These are phyloP conservation scores for Umbelopsis vinacea DNA, from an alignment of 192 early-diverging fungal genomes.

Conservation along the genomic window DNA sequence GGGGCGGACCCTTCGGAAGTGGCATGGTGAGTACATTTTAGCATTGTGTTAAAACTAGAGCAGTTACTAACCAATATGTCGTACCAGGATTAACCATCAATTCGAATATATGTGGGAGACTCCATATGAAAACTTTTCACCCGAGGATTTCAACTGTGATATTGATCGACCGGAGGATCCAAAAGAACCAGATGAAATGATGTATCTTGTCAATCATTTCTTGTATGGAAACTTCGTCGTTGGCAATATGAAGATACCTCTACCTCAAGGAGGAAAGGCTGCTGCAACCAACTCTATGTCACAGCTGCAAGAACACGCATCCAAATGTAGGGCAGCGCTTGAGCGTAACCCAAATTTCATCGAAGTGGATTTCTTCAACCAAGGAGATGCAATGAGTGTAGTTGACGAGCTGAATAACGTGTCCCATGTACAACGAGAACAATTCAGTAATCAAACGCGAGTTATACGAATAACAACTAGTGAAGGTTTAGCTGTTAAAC, in stretches of 20 bases:
- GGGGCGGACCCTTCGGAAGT: slow-evolving; percentile 41
- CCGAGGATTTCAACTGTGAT: slow-evolving; percentile 52
- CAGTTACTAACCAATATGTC: not conserved
- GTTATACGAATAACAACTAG: not conserved
- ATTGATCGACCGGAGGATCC: slow-evolving; percentile 51
- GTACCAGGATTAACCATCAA: slow-evolving; percentile 59
- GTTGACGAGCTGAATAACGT: slow-evolving; percentile 61
- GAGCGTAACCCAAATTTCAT: slow-evolving; percentile 63
- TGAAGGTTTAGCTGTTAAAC: not conserved
- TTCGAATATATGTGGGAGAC: slow-evolving; percentile 69
- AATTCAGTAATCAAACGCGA: not conserved
- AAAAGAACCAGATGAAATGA: slow-evolving; percentile 27
- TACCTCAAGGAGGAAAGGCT: slow-evolving; percentile 50
- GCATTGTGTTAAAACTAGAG: not conserved
- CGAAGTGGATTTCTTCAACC: slow-evolving; percentile 71
- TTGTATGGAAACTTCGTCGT: slow-evolving; percentile 49
- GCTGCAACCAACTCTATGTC: slow-evolving; percentile 53
- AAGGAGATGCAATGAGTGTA: slow-evolving; percentile 51
- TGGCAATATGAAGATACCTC: slow-evolving; percentile 33
- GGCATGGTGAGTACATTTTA: not conserved
- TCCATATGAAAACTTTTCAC: slow-evolving; percentile 52
- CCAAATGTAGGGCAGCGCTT: slow-evolving; percentile 48
- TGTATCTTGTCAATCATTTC: slow-evolving; percentile 78
- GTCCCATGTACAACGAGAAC: slow-evolving; percentile 19
- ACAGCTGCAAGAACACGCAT: slow-evolving; percentile 51